Evolutionary conservation across 1,284 basidiomycete species (phyloP).

Genomic region (Moesziomyces globuligerus): DNA sequence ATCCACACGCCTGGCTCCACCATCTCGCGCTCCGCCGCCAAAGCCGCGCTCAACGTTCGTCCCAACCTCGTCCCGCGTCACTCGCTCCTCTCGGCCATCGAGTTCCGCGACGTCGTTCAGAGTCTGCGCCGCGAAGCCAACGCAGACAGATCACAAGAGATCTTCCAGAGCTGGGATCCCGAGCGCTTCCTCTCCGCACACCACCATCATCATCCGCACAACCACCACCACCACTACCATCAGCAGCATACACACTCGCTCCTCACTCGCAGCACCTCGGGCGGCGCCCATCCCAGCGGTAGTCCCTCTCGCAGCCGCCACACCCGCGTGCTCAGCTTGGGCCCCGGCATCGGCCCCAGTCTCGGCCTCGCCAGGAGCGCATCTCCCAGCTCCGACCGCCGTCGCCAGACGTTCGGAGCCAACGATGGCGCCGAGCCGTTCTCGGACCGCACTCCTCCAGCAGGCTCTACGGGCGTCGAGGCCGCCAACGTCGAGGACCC

Average conservation of each 20-base stretch:
- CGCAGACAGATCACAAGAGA: constrained; percentile 52
- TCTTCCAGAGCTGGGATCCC: constrained; percentile 58
- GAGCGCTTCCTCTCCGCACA: constrained; percentile 54
- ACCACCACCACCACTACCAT: constrained; percentile 50
- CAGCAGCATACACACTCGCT: constrained; percentile 20
- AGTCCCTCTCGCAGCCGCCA: constrained; percentile 18
- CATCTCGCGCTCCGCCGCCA: constrained; percentile 13
- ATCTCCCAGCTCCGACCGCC: constrained; percentile 16
- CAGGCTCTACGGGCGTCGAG: constrained; percentile 8
- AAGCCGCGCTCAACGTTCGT: constrained; percentile 16
- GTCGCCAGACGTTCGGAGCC: constrained; percentile 30
- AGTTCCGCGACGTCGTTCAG: constrained; percentile 88
- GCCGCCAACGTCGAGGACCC: constrained; percentile 52
- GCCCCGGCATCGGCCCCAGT: constrained; percentile 11
- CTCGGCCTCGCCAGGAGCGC: constrained; percentile 14
- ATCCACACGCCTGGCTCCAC: constrained; percentile 33
- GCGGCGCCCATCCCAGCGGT: constrained; percentile 8
- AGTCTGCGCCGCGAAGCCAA: constrained; percentile 74
- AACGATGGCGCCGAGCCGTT: constrained; percentile 11
- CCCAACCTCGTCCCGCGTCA: constrained; percentile 55
- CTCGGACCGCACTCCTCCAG: background rate
- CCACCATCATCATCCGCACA: constrained; percentile 45
- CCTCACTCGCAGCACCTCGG: constrained; percentile 17
- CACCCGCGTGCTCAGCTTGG: constrained; percentile 31
- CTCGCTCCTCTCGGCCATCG: constrained; percentile 89